Conservation (phyloP, 75 land plant genomes). For the Pinus tabuliformis region DNA sequence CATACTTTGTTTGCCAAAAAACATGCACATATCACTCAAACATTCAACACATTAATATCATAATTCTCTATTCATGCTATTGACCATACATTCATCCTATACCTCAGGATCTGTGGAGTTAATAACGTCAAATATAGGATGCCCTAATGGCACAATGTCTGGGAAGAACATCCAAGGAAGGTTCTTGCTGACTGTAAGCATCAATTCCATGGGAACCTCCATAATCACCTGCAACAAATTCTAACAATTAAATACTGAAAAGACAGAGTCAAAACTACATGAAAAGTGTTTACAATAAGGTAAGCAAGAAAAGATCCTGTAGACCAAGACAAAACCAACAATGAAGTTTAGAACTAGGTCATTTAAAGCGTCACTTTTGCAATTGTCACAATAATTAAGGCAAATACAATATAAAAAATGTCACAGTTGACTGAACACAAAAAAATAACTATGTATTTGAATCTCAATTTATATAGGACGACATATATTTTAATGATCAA, state of each 20-base stretch:
- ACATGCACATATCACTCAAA: neutral
- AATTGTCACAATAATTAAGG: neutral
- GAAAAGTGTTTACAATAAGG: neutral
- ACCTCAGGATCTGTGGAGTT: conserved; percentile 95
- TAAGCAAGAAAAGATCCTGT: neutral
- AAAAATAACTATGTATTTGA: neutral
- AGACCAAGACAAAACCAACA: too few species aligned
- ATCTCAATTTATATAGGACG: neutral
- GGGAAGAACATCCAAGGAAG: conserved; percentile 98
- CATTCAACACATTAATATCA: conserved; percentile 3
- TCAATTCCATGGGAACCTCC: conserved; percentile 92
- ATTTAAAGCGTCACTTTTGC: neutral
- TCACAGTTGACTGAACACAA: neutral
- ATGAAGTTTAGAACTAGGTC: neutral
- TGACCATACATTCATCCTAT: conserved; percentile 7
- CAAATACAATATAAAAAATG: neutral
- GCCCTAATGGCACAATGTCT: conserved; percentile 85
- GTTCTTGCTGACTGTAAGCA: conserved; percentile 85
- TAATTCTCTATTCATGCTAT: neutral
- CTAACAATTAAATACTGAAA: neutral
- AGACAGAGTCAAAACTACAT: neutral
- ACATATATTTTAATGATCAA: neutral
- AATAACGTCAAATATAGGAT: conserved; percentile 95
- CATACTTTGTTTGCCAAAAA: too few species aligned
- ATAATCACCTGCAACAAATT: conserved; percentile 61